Base-by-base conservation (phyloP, 305 asterid species). In the Solanum chacoense region DNA sequence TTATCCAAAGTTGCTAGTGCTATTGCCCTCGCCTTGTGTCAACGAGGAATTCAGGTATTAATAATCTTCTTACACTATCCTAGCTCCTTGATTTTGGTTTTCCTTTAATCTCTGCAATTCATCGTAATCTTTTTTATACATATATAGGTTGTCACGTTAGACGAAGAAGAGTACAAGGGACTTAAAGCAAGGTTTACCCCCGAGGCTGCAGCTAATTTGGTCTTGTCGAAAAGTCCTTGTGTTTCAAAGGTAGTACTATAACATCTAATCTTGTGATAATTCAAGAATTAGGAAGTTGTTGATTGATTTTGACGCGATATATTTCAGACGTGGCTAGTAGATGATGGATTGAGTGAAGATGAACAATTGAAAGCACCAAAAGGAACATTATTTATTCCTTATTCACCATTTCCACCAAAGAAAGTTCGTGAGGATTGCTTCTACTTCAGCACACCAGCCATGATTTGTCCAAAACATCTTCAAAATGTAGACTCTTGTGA, bases 401-500 rank as follows among this genome's bases (percentile, higher is more conserved):
- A 69, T 26, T 69, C 75, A 11, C 2, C 75, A 26, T 69, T 69
- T 13, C 75, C 34, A 69, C 75, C 75, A 69, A 69, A 5, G 34
- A 69, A 26, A 69, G 75, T 3, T 69, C 34, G 32, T 0, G 8
- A 69, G 75, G 75, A 69, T 69, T 69, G 75, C 75, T 69, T 69
- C 75, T 69, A 69, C 75, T 73, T 80, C 92, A 85, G 67, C 87
- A 94, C 96, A 26, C 98, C 98, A 71, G 94, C 98, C 72, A 93
- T 96, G 98, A 8, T 91, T 90, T 91, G 93, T 34, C 98, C 98
- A 11, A 94, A 93, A 79, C 92, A 94, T 91, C 94, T 96, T 42
- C 93, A 95, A 90, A 96, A 96, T 78, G 90, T 96, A 1, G 98
- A 96, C 91, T 96, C 98, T 77, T 96, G 98, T 80, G 98, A 96